Conservation (phyloP, 257 asterid genomes). For the Forsythia suspensa region DNA sequence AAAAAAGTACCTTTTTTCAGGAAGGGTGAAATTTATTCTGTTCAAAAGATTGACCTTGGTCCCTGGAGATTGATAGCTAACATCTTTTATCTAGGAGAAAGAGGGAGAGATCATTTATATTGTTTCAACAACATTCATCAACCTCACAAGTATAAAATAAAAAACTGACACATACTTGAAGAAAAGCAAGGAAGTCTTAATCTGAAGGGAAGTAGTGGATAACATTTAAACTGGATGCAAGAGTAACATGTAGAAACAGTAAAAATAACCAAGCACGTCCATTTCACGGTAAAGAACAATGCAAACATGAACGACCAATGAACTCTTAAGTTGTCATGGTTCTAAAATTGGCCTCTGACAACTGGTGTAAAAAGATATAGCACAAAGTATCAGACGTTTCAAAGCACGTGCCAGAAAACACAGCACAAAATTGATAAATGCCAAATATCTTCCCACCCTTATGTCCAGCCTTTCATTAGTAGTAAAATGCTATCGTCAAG, state of each 20-base stretch:
- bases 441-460: not conserved
- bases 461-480: not conserved
- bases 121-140: slow-evolving; percentile 3
- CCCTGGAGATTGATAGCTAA: slow-evolving; percentile 82
- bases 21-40: slow-evolving; percentile 66
- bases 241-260: not conserved
- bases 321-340: not conserved
- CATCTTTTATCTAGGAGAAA: slow-evolving; percentile 54
- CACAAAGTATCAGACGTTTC: not conserved
- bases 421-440: not conserved
- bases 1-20: slow-evolving; percentile 62
- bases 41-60: slow-evolving; percentile 71
- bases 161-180: slow-evolving; percentile 2
- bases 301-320: not conserved
- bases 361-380: not conserved
- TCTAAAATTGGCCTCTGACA: not conserved
- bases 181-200: not conserved
- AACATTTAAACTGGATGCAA: slow-evolving; percentile 11
- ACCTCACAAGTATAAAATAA: not conserved
- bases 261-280: slow-evolving; percentile 6
- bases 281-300: not conserved
- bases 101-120: not conserved
- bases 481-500: not conserved
- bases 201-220: not conserved
- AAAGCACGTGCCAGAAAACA: not conserved